Base-by-base conservation (phyloP, 257 asterid genomes). In the Cinchona pubescens region DNA sequence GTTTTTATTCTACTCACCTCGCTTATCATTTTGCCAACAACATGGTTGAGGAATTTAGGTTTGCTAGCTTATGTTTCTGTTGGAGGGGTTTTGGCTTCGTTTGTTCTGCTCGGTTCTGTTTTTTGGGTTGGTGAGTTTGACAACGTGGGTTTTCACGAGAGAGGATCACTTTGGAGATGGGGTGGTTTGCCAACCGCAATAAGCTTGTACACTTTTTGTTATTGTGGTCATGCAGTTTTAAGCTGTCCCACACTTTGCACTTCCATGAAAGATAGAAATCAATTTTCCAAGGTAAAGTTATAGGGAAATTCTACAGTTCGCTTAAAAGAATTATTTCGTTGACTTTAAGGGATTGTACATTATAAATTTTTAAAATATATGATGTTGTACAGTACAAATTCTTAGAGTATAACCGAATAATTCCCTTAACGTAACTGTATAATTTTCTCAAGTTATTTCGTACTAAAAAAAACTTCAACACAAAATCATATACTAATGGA, bases 141-240 rank as follows among this genome's bases (percentile, higher is more conserved):
- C 66, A 82, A 80, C 1, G 84, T 89, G 1, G 91, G 91, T 0
- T 89, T 87, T 59, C 32, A 32, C 15, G 83, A 80, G n/a, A 85
- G 61, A 30, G 94, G 89, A 16, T 61, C 16, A 46, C 32, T 87
- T 58, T 80, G 79, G 84, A 81, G 49, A 79, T 79, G 75, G 79
- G 75, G 29, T 49, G 90, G 92, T 63, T 51, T 87, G 56, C 85
- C 88, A 27, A 83, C 82, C 0, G 68, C 88, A 40, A 40, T 86
- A n/a, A 90, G 90, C 42, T 75, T 88, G 80, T 86, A 35, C 66
- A 83, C 89, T 0, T 87, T 89, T 30, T 86, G 92, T 75, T 89
- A 84, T 49, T 83, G 86, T 78, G 92, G 86, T 1, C 91, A 86
- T 80, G 78, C 91, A 0, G 81, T 89, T 68, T 87, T 87, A n/a